Evolutionary conservation across 2,329 filamentous ascomycete genomes (phyloP).

Genomic region (Stachybotrys elegans): DNA sequence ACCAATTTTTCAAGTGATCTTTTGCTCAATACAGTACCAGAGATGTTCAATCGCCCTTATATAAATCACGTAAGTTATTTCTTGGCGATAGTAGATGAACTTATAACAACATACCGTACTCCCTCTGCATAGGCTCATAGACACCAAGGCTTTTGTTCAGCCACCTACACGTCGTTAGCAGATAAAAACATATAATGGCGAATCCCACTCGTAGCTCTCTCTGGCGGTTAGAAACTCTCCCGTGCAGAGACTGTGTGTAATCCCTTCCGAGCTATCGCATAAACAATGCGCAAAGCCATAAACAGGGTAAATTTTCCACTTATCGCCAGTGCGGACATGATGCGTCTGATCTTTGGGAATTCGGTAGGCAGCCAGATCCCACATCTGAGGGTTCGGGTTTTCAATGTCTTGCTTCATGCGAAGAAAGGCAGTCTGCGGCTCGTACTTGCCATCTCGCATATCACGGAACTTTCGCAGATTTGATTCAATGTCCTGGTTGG

Average conservation of each 20-base stretch:
- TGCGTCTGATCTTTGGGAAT: constrained; percentile 65
- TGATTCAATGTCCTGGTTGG: constrained; percentile 66
- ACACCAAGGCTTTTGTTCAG: constrained; percentile 76
- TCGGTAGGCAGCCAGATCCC: constrained; percentile 90
- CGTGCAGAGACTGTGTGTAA: constrained; percentile 89
- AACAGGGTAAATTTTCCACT: constrained; percentile 71
- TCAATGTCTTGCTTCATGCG: constrained; percentile 90
- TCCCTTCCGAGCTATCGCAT: constrained; percentile 89
- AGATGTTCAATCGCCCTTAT: constrained; percentile 53
- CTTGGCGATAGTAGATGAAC: background rate
- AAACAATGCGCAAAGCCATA: constrained; percentile 92
- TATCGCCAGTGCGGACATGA: constrained; percentile 57
- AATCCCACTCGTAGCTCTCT: constrained; percentile 68
- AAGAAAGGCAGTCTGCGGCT: constrained; percentile 74
- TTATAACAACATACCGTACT: constrained; percentile 42
- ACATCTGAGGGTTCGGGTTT: constrained; percentile 88
- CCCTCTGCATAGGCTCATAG: constrained; percentile 91
- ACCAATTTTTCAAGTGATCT: constrained; percentile 78
- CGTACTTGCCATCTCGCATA: constrained; percentile 90
- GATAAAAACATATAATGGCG: background rate
- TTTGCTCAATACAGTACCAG: constrained; percentile 83
- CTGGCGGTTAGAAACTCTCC: constrained; percentile 84
- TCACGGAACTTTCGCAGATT: constrained; percentile 79
- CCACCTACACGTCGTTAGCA: constrained; percentile 39
- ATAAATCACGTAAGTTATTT: background rate